These are phyloP conservation scores for Sequoia sempervirens DNA, from an alignment of 75 land plant species.

Conservation along the genomic window DNA sequence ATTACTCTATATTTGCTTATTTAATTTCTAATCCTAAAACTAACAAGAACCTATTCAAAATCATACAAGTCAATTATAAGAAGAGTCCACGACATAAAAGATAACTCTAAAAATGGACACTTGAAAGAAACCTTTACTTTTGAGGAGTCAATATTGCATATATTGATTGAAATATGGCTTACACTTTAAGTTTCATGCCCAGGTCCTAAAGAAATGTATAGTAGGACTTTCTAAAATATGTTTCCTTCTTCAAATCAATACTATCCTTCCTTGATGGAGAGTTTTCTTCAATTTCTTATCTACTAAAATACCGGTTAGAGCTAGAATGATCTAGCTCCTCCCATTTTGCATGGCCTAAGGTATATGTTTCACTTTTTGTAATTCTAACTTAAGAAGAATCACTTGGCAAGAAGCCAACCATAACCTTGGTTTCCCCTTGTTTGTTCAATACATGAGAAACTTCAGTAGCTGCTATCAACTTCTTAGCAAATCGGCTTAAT, in stretches of 20 bases:
- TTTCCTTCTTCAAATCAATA: slow-evolving; percentile 78
- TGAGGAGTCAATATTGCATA: background rate
- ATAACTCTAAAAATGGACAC: background rate
- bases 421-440: slow-evolving; percentile 4
- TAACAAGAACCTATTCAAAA: background rate
- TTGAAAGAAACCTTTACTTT: background rate
- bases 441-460: background rate
- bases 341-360: slow-evolving; percentile 28
- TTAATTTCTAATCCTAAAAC: too few relatives aligned
- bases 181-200: slow-evolving; percentile 89
- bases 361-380: slow-evolving; percentile 27
- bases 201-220: slow-evolving; percentile 80
- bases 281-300: slow-evolving; percentile 77
- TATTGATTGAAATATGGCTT: slow-evolving; percentile 10
- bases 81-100: background rate
- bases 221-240: slow-evolving; percentile 79
- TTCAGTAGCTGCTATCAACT: background rate
- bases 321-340: slow-evolving; percentile 56
- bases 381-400: slow-evolving; percentile 39
- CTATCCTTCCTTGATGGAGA: slow-evolving; percentile 83
- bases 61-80: background rate
- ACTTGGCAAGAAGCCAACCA: slow-evolving; percentile 28
- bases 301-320: slow-evolving; percentile 61
- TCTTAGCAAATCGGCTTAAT: background rate
- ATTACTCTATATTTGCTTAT: too few relatives aligned